These are phyloP conservation scores for Paraphoma sp. DNA, from an alignment of 2,329 filamentous ascomycete species.

Conservation along the genomic window DNA sequence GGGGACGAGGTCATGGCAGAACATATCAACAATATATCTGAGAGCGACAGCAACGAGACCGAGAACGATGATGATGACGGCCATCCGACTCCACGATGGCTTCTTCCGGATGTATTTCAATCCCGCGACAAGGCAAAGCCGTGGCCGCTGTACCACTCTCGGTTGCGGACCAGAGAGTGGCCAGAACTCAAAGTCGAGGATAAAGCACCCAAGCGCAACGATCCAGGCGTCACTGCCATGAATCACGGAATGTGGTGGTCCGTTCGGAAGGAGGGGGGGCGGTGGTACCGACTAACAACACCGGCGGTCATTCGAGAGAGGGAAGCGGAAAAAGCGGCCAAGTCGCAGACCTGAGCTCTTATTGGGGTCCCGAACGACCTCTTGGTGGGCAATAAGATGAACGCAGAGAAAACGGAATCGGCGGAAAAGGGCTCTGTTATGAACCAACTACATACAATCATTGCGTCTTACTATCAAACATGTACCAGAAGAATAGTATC, in stretches of 20 bases:
- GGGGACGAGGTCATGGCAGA: slow-evolving; percentile 2
- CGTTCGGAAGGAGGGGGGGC: neutral
- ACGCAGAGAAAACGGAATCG: neutral
- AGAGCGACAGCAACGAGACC: neutral
- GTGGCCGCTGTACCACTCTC: neutral
- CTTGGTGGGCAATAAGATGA: neutral
- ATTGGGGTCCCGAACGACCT: neutral
- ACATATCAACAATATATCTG: slow-evolving; percentile 5
- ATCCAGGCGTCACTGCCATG: neutral
- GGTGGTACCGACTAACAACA: neutral
- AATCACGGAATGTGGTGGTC: neutral
- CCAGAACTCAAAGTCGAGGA: neutral
- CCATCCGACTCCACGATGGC: neutral
- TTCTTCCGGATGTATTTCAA: slow-evolving; percentile 8
- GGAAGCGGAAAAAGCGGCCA: neutral
- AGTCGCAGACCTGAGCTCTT: neutral
- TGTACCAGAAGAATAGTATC: neutral
- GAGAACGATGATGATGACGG: neutral
- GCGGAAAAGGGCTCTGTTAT: neutral
- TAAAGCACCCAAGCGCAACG: neutral
- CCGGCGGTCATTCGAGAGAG: neutral
- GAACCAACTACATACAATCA: neutral
- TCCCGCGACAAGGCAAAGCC: neutral
- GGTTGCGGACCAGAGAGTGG: neutral
- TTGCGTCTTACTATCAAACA: neutral